Evolutionary conservation across 805 yeast genomes (phyloP).

Genomic region (Ogataea naganishii): DNA sequence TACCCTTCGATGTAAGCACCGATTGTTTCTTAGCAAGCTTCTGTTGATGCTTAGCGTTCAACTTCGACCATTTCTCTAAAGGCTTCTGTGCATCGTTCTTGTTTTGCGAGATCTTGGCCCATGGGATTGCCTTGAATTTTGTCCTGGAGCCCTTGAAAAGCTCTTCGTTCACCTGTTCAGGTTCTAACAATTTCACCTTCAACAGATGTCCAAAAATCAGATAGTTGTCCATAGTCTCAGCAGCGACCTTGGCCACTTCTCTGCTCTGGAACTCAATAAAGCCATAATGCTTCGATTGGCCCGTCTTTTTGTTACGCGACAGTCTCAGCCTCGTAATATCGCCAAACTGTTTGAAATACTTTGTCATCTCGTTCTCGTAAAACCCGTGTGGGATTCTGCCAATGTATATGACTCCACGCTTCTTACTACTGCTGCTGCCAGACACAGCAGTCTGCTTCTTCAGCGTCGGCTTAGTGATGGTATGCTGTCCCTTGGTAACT

Average conservation of each 20-base stretch:
- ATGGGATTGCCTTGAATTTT: slow-evolving; percentile 50
- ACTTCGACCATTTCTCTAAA: slow-evolving; percentile 45
- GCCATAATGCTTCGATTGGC: slow-evolving; percentile 86
- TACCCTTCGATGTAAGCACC: slow-evolving; percentile 48
- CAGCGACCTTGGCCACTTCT: slow-evolving; percentile 81
- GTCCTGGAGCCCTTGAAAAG: slow-evolving; percentile 50
- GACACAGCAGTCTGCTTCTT: slow-evolving; percentile 7
- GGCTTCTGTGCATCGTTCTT: slow-evolving; percentile 51
- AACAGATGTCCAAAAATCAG: slow-evolving; percentile 80
- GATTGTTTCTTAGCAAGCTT: slow-evolving; percentile 35
- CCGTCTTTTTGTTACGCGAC: slow-evolving; percentile 85
- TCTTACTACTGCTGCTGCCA: slow-evolving; percentile 10
- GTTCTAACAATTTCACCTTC: slow-evolving; percentile 48
- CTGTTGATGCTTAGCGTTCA: slow-evolving; percentile 36
- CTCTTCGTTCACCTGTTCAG: slow-evolving; percentile 45
- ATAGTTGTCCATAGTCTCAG: slow-evolving; percentile 94
- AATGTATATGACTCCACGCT: slow-evolving; percentile 70
- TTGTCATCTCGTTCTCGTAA: slow-evolving; percentile 69
- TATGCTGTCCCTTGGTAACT: slow-evolving; percentile 9
- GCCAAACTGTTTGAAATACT: slow-evolving; percentile 89
- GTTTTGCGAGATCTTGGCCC: slow-evolving; percentile 43
- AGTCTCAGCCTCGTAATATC: slow-evolving; percentile 67
- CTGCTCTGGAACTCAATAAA: slow-evolving; percentile 71
- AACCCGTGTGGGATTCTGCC: slow-evolving; percentile 93
- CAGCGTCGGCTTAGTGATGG: slow-evolving; percentile 20